Evolutionary conservation across 768 basidiomycete genomes (phyloP), one percentile per base, ranked within the genome.

Genomic region (Rhodotorula taiwanensis): DNA sequence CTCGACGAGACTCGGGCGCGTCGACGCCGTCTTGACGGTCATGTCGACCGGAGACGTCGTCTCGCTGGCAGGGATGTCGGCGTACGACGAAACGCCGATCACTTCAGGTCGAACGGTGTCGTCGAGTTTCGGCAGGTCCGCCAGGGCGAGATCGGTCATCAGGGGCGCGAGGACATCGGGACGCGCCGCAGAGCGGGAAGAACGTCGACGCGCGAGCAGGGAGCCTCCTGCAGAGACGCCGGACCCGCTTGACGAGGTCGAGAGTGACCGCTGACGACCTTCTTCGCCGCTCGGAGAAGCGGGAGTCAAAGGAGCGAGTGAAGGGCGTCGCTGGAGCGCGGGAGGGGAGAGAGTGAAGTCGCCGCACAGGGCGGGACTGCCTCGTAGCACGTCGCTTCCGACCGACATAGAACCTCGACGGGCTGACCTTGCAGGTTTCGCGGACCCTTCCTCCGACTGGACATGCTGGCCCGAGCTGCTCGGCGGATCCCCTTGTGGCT

Each of bases 121-220:
- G 57, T 64, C 62, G 52, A 64, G 57, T 7, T 33, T n/a, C 23
- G 53, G 45, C 56, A 64, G 57, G 20, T 44, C 51, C 20, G 15
- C 14, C 18, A 64, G 52, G 13, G 48, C 33, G 31, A 64, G 57
- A 33, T 64, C 57, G 41, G 47, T 25, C 47, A 64, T 51, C 31
- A 50, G 27, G 20, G 57, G 62, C n/a, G 49, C 9, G 39, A 54
- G 25, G 39, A 53, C 50, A 34, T 36, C 30, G 39, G n/a, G 39
- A 0, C 52, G 41, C 36, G 39, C 42, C 9, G 52, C 21, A 10
- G 62, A 43, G 25, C 62, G 52, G 4, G 57, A 58, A 1, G 56
- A 58, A 25, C 57, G 52, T 2, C 62, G 44, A 8, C 57, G 45
- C 11, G 62, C 57, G 47, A 58, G 62, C 10, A 58, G 41, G 28